phyloP scores from a whole-genome alignment of 495 filamentous ascomycete genomes.

The Staphylotrichum tortipilum region DNA sequence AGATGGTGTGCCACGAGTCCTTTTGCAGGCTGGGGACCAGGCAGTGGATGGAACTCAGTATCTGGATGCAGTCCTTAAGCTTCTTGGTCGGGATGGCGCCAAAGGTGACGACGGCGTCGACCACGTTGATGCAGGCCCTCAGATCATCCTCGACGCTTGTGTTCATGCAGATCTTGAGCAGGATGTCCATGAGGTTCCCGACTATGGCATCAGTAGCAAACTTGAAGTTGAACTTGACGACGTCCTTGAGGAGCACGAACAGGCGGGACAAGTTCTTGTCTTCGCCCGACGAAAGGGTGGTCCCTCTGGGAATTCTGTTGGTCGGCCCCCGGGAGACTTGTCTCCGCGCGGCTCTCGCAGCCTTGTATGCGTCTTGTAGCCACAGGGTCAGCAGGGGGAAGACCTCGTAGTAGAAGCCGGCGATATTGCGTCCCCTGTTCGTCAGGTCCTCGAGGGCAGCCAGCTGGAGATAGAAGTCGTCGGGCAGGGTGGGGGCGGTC shows the following conservation, averaged over 20 bases:
- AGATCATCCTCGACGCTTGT: conserved; percentile 69
- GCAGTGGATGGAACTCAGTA: conserved; percentile 75
- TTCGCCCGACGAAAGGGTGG: conserved; percentile 46
- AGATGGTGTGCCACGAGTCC: conserved; percentile 65
- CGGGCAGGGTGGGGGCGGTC: conserved; percentile 38
- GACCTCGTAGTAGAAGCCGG: conserved; percentile 56
- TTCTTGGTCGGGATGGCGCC: conserved; percentile 60
- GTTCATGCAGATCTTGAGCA: conserved; percentile 65
- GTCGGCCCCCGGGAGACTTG: conserved; percentile 24
- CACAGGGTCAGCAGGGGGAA: conserved; percentile 50
- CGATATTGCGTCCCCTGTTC: conserved; percentile 51
- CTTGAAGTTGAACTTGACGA: conserved; percentile 78
- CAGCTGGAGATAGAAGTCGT: conserved; percentile 57
- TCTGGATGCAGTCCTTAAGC: conserved; percentile 61
- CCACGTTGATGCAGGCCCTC: conserved; percentile 61
- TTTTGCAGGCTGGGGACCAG: conserved; percentile 61
- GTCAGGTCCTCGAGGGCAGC: conserved; percentile 54
- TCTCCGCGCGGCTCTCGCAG: conserved; percentile 42
- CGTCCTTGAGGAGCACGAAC: conserved; percentile 65
- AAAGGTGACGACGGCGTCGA: conserved; percentile 75
- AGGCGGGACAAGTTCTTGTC: conserved; percentile 60
- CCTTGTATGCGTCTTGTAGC: conserved; percentile 48
- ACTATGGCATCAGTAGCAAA: conserved; percentile 61
- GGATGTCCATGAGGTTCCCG: conserved; percentile 53
- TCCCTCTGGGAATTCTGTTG: conserved; percentile 38